Evolutionary conservation across 768 basidiomycete genomes (phyloP).

Genomic region (Obba rivulosa): DNA sequence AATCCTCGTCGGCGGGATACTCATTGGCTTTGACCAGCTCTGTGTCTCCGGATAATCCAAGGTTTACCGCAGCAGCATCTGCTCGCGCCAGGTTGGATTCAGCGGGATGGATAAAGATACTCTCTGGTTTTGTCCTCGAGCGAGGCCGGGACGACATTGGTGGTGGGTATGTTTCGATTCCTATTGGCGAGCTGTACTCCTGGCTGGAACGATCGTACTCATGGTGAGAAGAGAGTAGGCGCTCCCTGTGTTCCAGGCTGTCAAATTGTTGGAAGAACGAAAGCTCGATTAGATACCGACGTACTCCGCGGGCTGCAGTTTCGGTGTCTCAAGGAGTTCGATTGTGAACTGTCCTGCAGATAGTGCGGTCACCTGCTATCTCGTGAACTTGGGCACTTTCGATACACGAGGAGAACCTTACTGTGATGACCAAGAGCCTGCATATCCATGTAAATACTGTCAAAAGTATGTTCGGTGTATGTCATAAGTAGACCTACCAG

Average conservation of each 20-base stretch:
- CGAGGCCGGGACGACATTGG: conserved; percentile 30
- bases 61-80: conserved; percentile 51
- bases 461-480: neutral
- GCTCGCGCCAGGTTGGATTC: conserved; percentile 64
- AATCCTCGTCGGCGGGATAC: conserved; percentile 29
- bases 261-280: neutral
- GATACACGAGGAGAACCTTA: conserved; percentile 21
- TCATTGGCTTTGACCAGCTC: conserved; percentile 39
- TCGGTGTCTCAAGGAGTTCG: conserved; percentile 31
- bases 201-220: neutral
- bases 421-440: conserved; percentile 48
- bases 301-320: conserved; percentile 9
- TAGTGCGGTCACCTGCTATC: conserved; percentile 46
- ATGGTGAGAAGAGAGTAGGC: conserved; percentile 14
- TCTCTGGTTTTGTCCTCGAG: conserved; percentile 49
- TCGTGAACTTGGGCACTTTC: neutral
- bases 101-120: conserved; percentile 57
- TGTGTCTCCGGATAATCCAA: conserved; percentile 42
- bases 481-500: conserved; percentile 42
- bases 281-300: neutral
- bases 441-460: neutral
- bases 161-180: no score
- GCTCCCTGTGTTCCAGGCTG: conserved; percentile 22
- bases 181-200: no score
- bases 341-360: conserved; percentile 55